These are phyloP conservation scores for Hypocrella siamensis DNA, from an alignment of 2,329 filamentous ascomycete species.

Conservation along the genomic window DNA sequence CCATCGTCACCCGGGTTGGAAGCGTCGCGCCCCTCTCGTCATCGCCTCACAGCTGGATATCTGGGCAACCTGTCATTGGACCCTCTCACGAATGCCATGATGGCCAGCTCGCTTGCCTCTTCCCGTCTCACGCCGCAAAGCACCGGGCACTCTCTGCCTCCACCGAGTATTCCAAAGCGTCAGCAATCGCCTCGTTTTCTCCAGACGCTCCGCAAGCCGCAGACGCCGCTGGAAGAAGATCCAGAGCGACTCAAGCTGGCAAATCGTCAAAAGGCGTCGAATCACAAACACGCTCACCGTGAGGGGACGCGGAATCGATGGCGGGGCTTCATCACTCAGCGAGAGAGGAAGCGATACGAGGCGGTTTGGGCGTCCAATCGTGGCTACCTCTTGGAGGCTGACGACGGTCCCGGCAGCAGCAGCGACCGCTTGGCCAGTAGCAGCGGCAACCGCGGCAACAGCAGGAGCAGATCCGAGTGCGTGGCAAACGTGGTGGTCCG, in stretches of 20 bases:
- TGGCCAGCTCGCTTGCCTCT: constrained; percentile 59
- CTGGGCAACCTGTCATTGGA: constrained; percentile 36
- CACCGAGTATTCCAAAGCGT: constrained; percentile 21
- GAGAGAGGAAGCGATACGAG: constrained; percentile 68
- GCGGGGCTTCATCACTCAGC: constrained; percentile 57
- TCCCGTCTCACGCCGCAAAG: constrained; percentile 32
- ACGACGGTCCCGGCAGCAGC: constrained; percentile 4
- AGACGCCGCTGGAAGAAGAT: constrained; percentile 35
- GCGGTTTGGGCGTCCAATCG: constrained; percentile 74
- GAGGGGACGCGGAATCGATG: constrained; percentile 62
- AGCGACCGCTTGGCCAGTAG: too few species aligned
- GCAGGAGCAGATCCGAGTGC: constrained; percentile 23
- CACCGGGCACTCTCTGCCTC: constrained; percentile 18
- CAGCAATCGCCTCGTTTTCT: constrained; percentile 40
- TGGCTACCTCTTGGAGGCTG: constrained; percentile 31
- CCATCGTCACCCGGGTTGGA: constrained; percentile 20
- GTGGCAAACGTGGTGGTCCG: constrained; percentile 54
- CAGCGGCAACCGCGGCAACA: constrained; percentile 5
- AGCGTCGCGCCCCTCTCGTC: constrained; percentile 11
- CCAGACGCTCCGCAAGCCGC: constrained; percentile 47
- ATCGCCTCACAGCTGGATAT: constrained; percentile 12
- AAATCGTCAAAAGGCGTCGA: constrained; percentile 36
- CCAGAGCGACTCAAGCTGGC: constrained; percentile 28
- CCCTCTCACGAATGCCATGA: constrained; percentile 56
- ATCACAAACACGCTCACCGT: constrained; percentile 53